Percentiles rank a stretch among this genome's conserved stretches.
Conservation (phyloP, 345 rosid species). For the Arabidopsis arenosa region DNA sequence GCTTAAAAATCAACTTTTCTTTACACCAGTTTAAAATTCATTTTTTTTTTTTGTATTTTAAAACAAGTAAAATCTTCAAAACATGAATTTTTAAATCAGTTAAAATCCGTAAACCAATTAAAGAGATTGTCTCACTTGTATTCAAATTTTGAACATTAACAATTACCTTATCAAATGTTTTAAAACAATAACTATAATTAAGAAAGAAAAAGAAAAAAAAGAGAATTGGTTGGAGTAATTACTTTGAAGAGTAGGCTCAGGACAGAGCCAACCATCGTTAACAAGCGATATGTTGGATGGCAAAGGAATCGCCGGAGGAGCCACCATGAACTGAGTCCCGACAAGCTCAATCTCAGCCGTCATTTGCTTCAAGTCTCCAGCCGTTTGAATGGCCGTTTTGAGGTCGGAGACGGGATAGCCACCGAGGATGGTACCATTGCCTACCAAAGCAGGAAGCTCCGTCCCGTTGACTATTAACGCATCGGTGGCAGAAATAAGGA, state of each 20-base stretch:
- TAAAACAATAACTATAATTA: background rate
- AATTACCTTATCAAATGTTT: background rate
- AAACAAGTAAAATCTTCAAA: too few relatives aligned
- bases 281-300: conserved; percentile 69
- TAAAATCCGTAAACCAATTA: background rate
- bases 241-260: conserved; percentile 48
- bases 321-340: conserved; percentile 89
- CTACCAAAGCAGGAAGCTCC: conserved; percentile 71
- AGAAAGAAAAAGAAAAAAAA: background rate
- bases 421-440: conserved; percentile 78
- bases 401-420: conserved; percentile 80
- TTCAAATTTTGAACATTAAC: background rate
- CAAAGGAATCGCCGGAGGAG: conserved; percentile 64
- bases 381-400: conserved; percentile 84
- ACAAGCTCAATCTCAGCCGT: conserved; percentile 60
- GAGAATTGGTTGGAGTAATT: conserved; percentile 6
- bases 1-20: too few relatives aligned
- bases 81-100: background rate
- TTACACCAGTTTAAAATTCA: too few relatives aligned
- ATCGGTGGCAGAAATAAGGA: conserved; percentile 68
- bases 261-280: conserved; percentile 87
- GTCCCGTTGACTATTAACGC: conserved; percentile 78
- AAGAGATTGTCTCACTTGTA: too few relatives aligned
- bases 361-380: conserved; percentile 87
- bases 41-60: too few relatives aligned